Base-by-base conservation (phyloP, 1,284 basidiomycete species). In the Papiliotrema terrestris region DNA sequence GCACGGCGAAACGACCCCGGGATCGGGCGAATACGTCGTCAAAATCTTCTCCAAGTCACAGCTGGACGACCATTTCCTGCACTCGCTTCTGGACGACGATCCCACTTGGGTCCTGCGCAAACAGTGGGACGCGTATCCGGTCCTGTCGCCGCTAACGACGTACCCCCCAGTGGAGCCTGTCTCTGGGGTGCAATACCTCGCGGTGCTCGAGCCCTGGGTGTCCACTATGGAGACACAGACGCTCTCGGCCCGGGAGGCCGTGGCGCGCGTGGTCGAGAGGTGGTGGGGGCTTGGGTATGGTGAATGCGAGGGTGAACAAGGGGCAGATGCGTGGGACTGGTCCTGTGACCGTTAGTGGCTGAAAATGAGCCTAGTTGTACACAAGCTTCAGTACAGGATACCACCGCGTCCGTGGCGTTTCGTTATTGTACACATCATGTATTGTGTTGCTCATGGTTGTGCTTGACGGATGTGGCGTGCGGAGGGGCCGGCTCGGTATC, bases 211-310 rank as follows among this genome's bases (percentile, higher is more conserved):
- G 77, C 85, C 86, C 80, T 86, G 76, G 72, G 84, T 83, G 13
- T 62, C 58, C 26, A 74, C 73, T 9, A 94, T 96, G 92, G 92
- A 97, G 76, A 95, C 93, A 0, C 86, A 91, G 73, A 93, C 89
- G 0, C 77, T 96, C 39, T 82, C 89, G 0, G 84, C 89, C 0
- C 84, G 90, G 38, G 95, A 96, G 69, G 81, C 87, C 25, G 88
- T 91, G 47, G 89, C 90, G 59, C 78, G 89, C 23, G 79, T 90
- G 22, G 78, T 91, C 15, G 78, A 83, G 23, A 84, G 89, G 37
- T 82, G 85, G 66, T 91, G 74, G 76, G 66, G 65, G 1, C 53
- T 77, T n/a, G 66, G 66, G 2, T 51, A 67, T 23, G 75, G 75
- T 2, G 67, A 72, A 54, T 76, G 74, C 58, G 55, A 57, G 36